Evolutionary conservation across 148 eudicot genomes (phyloP).

Genomic region (Gaultheria prostrata): DNA sequence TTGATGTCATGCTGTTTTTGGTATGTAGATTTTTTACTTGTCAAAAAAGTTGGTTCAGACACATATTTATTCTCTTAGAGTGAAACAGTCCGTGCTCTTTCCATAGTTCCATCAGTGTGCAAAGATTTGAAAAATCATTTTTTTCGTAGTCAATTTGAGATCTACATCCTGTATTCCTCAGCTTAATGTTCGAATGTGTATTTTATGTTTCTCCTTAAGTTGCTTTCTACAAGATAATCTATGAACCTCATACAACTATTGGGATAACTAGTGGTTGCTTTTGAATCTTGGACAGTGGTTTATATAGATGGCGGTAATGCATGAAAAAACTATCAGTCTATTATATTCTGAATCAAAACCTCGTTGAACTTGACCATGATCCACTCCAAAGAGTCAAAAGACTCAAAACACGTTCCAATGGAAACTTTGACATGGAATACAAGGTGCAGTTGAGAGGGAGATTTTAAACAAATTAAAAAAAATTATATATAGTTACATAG

Average conservation of each 20-base stretch:
- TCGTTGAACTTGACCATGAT: background rate
- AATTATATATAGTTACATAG: background rate
- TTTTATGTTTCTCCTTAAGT: background rate
- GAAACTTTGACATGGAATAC: background rate
- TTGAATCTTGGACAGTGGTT: background rate
- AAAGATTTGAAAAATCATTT: background rate
- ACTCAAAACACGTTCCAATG: background rate
- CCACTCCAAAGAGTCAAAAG: background rate
- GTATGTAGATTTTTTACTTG: background rate
- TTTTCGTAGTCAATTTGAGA: background rate
- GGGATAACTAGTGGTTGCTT: background rate
- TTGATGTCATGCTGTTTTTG: background rate
- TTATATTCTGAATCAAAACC: background rate
- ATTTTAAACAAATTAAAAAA: background rate
- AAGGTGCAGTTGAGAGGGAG: background rate
- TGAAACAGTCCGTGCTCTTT: background rate
- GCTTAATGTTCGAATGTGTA: background rate
- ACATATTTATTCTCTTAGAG: background rate
- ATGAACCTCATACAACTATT: background rate
- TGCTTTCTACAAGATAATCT: background rate
- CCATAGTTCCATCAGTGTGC: background rate
- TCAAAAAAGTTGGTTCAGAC: background rate
- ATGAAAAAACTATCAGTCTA: background rate
- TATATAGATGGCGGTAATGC: background rate
- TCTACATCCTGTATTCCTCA: conserved; percentile 1